phyloP scores from a whole-genome alignment of 2,329 filamentous ascomycete genomes.

The Trichoderma hamatum region DNA sequence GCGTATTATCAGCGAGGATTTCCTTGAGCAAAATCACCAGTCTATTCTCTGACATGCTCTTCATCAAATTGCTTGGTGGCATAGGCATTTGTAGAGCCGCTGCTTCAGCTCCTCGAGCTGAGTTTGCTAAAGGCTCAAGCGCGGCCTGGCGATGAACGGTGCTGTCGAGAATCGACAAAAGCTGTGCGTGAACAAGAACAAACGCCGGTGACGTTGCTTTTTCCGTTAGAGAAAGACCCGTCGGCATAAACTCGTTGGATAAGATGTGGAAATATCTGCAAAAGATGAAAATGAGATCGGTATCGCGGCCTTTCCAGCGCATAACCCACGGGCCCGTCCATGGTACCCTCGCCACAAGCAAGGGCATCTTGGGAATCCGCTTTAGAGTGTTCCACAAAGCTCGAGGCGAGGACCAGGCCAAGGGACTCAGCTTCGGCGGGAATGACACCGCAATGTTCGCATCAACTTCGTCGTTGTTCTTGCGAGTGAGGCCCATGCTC shows the following conservation, averaged over 20 bases:
- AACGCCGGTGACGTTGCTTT: slow-evolving; percentile 73
- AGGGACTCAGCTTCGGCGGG: slow-evolving; percentile 63
- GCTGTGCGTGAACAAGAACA: slow-evolving; percentile 78
- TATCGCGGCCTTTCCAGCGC: slow-evolving; percentile 85
- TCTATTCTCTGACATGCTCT: slow-evolving; percentile 86
- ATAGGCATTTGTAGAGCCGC: slow-evolving; percentile 65
- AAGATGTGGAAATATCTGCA: slow-evolving; percentile 85
- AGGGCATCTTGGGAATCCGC: slow-evolving; percentile 64
- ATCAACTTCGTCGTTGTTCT: slow-evolving; percentile 59
- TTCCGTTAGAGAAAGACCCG: slow-evolving; percentile 54
- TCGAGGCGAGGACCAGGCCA: slow-evolving; percentile 59
- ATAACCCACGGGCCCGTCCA: slow-evolving; percentile 87
- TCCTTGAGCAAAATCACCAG: slow-evolving; percentile 81
- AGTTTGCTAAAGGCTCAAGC: slow-evolving; percentile 52
- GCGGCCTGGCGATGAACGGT: slow-evolving; percentile 77
- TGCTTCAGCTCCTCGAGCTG: slow-evolving; percentile 62
- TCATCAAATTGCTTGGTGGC: slow-evolving; percentile 68
- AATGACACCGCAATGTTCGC: slow-evolving; percentile 67
- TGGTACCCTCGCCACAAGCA: slow-evolving; percentile 71
- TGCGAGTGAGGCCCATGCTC: slow-evolving; percentile 66
- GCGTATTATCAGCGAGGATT: slow-evolving; percentile 60
- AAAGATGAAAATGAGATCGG: slow-evolving; percentile 89
- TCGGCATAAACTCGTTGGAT: slow-evolving; percentile 70
- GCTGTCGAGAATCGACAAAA: slow-evolving; percentile 76
- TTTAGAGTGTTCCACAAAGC: slow-evolving; percentile 60